Evolutionary conservation across 2,329 filamentous ascomycete species (phyloP), one percentile per base, ranked within the genome.

Genomic region (Mollisiaceae sp.): DNA sequence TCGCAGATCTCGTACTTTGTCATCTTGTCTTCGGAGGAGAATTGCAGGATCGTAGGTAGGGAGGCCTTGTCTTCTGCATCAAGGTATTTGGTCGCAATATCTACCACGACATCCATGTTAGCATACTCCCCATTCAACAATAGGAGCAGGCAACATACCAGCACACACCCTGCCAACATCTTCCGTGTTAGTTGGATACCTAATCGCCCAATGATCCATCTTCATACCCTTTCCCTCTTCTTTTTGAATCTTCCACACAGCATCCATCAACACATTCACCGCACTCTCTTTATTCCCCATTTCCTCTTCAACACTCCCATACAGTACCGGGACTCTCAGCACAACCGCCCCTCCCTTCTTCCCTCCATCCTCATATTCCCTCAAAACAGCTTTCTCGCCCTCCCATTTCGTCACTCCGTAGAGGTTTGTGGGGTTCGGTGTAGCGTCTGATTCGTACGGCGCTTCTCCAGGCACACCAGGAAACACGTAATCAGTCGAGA

Each of bases 1-100:
- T 92, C 81, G 76, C 91, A 94, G 63, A 97, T 97, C 77, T 94
- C 89, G 77, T 94, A 96, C 80, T 97, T 97, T 56, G 93, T 97
- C 82, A 89, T 91, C 70, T 83, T 86, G 71, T 97, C 91, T 78
- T 97, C 92, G 55, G 92, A 93, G 2, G 90, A 92, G 79, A 97
- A 97, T 62, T 97, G 93, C 20, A 97, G 82, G 52, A 93, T 85
- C 35, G 75, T 80, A 0, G 93, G 93, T 45, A 97, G 79, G 18
- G 80, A 75, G 12, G 80, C 76, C 59, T 82, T 79, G 43, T 85
- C 80, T 45, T 76, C 73, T 14, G 81, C 78, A 4, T 76, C 78
- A 62, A 90, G 80, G 73, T 94, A 95, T 73, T 91, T 89, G 67
- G 82, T 82, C 1, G 91, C 86, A 57, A 95, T 81, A 71, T 96